phyloP scores from a whole-genome alignment of 2,329 filamentous ascomycete species.

The Clarireedia homoeocarpa region DNA sequence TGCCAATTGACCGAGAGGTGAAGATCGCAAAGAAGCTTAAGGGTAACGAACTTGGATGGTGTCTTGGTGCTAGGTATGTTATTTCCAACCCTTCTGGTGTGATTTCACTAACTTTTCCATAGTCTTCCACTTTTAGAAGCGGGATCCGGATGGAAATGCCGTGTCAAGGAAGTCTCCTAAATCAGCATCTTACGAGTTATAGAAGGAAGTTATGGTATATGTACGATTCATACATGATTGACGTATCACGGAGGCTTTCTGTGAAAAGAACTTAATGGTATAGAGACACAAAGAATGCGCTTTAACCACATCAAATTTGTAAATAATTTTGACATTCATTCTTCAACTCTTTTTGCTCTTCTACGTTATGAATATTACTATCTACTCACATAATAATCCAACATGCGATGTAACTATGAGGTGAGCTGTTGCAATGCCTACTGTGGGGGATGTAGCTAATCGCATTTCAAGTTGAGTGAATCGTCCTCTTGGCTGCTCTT shows the following conservation, averaged over 20 bases:
- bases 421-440: no score
- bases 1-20: slow-evolving; percentile 93
- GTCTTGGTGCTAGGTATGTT: slow-evolving; percentile 83
- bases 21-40: slow-evolving; percentile 99
- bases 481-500: no score
- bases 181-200: slow-evolving; percentile 5
- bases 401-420: no score
- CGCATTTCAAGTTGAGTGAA: no score
- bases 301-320: not conserved
- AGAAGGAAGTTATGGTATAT: not conserved
- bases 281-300: not conserved
- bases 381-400: no score
- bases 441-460: no score
- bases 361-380: no score
- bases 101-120: slow-evolving; percentile 31
- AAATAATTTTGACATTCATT: not conserved
- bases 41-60: slow-evolving; percentile 95
- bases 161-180: slow-evolving; percentile 66
- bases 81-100: not conserved
- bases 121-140: slow-evolving; percentile 78
- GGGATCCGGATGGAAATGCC: slow-evolving; percentile 85
- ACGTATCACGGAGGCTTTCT: slow-evolving; percentile 1
- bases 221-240: slow-evolving; percentile 7
- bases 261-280: not conserved
- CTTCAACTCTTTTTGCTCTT: not conserved